Evolutionary conservation across 108 stramenopile genomes (phyloP), one percentile per base, ranked within the genome.

Genomic region (Seminavis robusta): DNA sequence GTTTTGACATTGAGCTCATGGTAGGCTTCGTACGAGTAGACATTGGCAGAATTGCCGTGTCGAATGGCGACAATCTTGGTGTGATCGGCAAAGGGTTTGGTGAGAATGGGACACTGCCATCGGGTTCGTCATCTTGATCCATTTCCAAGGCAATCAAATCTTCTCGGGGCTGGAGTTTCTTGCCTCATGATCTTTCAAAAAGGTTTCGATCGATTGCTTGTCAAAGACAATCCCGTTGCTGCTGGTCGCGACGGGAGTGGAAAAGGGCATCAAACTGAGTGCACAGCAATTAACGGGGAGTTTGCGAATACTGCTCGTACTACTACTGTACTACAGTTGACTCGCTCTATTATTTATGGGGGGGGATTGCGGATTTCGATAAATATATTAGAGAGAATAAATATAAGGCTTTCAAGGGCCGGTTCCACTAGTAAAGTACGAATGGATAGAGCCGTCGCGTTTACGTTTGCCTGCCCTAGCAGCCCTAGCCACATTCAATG

Each of bases 81-180:
- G 39, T 81, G 76, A 74, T 91, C 79, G 4, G 62, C 70, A 63
- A 98, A 98, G 15, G 83, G 67, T 75, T 98, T 99, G 59, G 81
- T 88, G 33, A 97, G 75, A n/a, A 99, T 77, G 1, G 98, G 98
- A 65, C 98, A 99, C 57, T 95, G 93, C 94, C 95, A 96, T 29
- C 81, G 58, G 24, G 92, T 41, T 82, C 78, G 10, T 77, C 84
- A 46, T 97, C 94, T 47, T 76, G 74, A 34, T 89, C 82, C 81
- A 95, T 94, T 43, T 93, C 61, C 33, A 99, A 69, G 0, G 70
- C 59, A 1, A 97, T 68, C 7, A 98, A 59, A 61, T 97, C 95
- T 47, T 67, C 85, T 57, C 0, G 81, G 62, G n/a, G 51, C 41
- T 0, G 93, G 93, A 37, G 92, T 88, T n/a, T 94, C 86, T 5